phyloP scores from a whole-genome alignment of 2,329 filamentous ascomycete species.

The Alternaria ethzedia region DNA sequence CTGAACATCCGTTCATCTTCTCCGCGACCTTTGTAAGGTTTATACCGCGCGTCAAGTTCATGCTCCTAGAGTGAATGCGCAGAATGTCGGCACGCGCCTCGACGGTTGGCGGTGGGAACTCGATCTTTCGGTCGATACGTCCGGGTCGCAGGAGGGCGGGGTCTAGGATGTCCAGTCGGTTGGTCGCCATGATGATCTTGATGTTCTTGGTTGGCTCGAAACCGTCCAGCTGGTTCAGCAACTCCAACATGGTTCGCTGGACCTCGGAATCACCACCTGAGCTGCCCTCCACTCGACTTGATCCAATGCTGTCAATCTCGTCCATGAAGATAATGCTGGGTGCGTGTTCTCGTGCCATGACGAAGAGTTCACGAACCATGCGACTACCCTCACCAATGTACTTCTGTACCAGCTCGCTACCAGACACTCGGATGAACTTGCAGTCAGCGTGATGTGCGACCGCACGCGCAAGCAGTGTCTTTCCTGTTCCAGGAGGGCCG shows the following conservation, averaged over 20 bases:
- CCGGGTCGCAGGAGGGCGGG: conserved; percentile 94
- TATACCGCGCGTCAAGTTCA: conserved; percentile 98
- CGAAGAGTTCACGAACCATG: conserved; percentile 98
- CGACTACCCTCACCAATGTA: conserved; percentile 98
- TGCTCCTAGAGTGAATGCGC: conserved; percentile 95
- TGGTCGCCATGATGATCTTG: conserved; percentile 99
- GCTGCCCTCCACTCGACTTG: conserved; percentile 92
- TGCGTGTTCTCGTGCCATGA: conserved; percentile 98
- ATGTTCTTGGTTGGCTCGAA: conserved; percentile 99
- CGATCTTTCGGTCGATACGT: conserved; percentile 97
- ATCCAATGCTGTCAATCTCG: conserved; percentile 98
- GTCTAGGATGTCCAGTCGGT: conserved; percentile 95
- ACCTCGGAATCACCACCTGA: conserved; percentile 97
- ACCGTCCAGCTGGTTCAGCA: conserved; percentile 97
- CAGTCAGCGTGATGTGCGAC: conserved; percentile 98
- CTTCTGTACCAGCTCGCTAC: conserved; percentile 96
- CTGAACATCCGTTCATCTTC: conserved; percentile 99
- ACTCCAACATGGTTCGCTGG: conserved; percentile 96
- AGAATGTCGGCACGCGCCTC: conserved; percentile 97
- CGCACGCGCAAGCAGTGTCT: conserved; percentile 91
- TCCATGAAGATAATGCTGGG: conserved; percentile 99
- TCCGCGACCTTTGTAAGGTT: conserved; percentile 98
- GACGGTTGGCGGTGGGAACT: conserved; percentile 95
- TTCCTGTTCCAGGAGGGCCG: conserved; percentile 94
- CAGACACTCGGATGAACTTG: conserved; percentile 97